phyloP scores from a whole-genome alignment of 495 filamentous ascomycete species.

The Hypoxylon rickii region DNA sequence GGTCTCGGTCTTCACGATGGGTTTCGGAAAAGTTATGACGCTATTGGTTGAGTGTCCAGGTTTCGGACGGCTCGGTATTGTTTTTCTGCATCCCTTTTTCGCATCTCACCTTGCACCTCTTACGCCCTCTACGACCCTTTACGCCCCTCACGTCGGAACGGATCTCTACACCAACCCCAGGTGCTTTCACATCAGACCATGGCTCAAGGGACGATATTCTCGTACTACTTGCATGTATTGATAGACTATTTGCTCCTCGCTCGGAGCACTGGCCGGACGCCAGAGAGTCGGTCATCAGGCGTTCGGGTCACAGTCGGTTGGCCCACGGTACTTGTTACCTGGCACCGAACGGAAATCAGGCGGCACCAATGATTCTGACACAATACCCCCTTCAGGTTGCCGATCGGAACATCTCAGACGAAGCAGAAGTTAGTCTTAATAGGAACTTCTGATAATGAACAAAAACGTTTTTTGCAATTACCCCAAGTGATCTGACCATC shows the following conservation, averaged over 20 bases:
- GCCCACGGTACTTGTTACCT: conserved; percentile 37
- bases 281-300: conserved; percentile 40
- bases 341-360: conserved; percentile 42
- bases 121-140: conserved; percentile 31
- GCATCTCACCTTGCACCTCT: conserved; percentile 18
- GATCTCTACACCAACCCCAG: conserved; percentile 26
- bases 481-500: neutral
- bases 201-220: conserved; percentile 21
- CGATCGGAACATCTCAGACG: conserved; percentile 37
- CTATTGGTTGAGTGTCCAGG: conserved; percentile 36
- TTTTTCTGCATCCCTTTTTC: conserved; percentile 38
- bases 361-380: conserved; percentile 43
- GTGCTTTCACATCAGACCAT: conserved; percentile 19
- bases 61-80: conserved; percentile 45
- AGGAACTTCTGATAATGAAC: conserved; percentile 44
- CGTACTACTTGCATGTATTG: conserved; percentile 42
- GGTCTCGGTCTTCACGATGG: conserved; percentile 42
- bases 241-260: conserved; percentile 42
- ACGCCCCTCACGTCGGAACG: conserved; percentile 32
- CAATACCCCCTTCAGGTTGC: conserved; percentile 41
- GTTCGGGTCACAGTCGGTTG: conserved; percentile 41
- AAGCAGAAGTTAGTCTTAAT: conserved; percentile 37
- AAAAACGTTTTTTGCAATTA: conserved; percentile 27
- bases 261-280: conserved; percentile 36
- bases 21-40: conserved; percentile 57